phyloP scores from a whole-genome alignment of 2,329 filamentous ascomycete species.

The Penicillium sumatraense region DNA sequence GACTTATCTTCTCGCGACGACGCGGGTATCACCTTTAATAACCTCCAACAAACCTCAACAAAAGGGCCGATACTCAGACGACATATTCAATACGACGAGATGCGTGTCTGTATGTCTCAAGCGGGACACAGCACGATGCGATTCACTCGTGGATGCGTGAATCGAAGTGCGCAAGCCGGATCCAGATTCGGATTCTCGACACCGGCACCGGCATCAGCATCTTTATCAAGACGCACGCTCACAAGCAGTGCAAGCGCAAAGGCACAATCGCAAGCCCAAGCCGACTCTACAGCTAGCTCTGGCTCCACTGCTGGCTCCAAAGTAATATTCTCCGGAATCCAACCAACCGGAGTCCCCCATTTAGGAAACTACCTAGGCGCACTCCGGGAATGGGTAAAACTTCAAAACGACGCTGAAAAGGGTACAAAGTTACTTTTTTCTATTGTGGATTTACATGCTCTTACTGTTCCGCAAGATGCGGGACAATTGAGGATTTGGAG shows the following conservation, averaged over 20 bases:
- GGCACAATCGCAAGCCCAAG: constrained; percentile 2
- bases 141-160: too few species aligned
- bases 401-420: constrained; percentile 68
- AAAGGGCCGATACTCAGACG: too few species aligned
- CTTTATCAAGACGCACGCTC: too few species aligned
- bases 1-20: too few species aligned
- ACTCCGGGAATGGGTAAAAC: constrained; percentile 78
- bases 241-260: constrained; percentile 4
- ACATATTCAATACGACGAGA: too few species aligned
- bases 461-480: constrained; percentile 76
- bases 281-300: neutral
- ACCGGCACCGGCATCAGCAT: constrained; percentile 20
- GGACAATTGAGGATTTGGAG: constrained; percentile 66
- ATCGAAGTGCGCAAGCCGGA: too few species aligned
- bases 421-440: constrained; percentile 75
- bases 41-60: too few species aligned
- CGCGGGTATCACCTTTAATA: too few species aligned
- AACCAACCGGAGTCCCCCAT: constrained; percentile 92
- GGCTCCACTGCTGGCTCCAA: too few species aligned
- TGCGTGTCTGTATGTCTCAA: too few species aligned
- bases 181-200: too few species aligned
- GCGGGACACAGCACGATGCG: too few species aligned
- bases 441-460: constrained; percentile 90
- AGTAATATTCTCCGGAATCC: constrained; percentile 91
- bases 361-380: constrained; percentile 95